Evolutionary conservation across 306 rosid species (phyloP).

Genomic region (Cajanus cajan): DNA sequence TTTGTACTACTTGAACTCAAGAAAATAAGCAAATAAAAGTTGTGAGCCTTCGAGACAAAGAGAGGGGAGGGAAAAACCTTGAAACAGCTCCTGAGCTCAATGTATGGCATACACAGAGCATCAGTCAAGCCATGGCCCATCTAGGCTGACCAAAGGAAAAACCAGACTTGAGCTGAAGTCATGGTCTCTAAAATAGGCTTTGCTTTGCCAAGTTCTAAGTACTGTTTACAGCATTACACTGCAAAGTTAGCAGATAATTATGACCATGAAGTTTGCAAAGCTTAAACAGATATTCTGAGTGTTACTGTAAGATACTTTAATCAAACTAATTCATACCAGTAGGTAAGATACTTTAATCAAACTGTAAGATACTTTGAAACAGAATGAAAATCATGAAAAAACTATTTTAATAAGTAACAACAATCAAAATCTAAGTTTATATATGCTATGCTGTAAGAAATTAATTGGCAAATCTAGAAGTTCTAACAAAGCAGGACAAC

Average conservation of each 20-base stretch:
- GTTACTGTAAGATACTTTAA: not conserved
- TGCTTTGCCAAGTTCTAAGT: not conserved
- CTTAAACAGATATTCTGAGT: not conserved
- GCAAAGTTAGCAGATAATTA: conserved; percentile 17
- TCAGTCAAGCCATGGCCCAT: conserved; percentile 27
- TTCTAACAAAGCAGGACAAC: too few relatives aligned
- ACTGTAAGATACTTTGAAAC: not conserved
- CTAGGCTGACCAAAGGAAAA: conserved; percentile 28
- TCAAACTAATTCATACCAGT: not conserved
- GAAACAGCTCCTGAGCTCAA: too few relatives aligned
- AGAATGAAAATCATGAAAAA: not conserved
- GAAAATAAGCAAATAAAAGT: conserved; percentile 15
- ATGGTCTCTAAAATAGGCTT: conserved; percentile 4
- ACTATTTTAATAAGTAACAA: not conserved
- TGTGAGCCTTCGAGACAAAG: not conserved
- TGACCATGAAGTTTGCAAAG: conserved; percentile 5
- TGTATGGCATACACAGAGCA: conserved; percentile 21
- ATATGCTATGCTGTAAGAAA: not conserved
- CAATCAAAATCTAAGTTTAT: not conserved
- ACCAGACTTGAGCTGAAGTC: conserved; percentile 23
- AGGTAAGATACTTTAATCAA: not conserved
- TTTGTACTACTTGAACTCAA: conserved; percentile 14
- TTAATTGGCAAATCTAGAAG: not conserved
- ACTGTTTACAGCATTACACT: conserved; percentile 9
- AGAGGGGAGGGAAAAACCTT: conserved; percentile 33